Conservation (phyloP, 495 filamentous ascomycete species). For the Penicillium lagena region DNA sequence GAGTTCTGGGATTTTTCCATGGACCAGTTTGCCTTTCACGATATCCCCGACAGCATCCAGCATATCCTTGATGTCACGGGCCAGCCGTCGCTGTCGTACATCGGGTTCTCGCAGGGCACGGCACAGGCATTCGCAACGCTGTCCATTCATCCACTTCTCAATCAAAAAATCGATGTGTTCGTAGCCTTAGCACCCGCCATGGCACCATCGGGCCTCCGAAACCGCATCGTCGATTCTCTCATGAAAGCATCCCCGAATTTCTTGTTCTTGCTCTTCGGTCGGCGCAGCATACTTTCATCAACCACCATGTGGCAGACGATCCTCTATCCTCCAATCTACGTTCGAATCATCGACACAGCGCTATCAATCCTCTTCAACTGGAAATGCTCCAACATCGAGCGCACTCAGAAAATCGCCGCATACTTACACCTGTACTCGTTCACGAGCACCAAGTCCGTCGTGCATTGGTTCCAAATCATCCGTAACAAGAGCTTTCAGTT, state of each 20-base stretch:
- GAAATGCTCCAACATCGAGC: slow-evolving; percentile 77
- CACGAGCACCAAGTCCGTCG: slow-evolving; percentile 89
- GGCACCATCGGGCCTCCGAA: slow-evolving; percentile 86
- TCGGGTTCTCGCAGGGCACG: slow-evolving; percentile 95
- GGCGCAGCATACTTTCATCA: slow-evolving; percentile 84
- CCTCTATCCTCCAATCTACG: slow-evolving; percentile 90
- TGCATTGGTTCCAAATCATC: slow-evolving; percentile 99
- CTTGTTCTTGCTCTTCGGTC: slow-evolving; percentile 90
- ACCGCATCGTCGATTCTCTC: slow-evolving; percentile 82
- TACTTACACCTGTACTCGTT: slow-evolving; percentile 96
- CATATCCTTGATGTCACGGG: slow-evolving; percentile 83
- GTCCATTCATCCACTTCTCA: slow-evolving; percentile 88
- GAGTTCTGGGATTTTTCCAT: slow-evolving; percentile 97
- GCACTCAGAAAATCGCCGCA: slow-evolving; percentile 89
- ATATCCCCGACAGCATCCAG: slow-evolving; percentile 89
- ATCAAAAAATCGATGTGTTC: slow-evolving; percentile 91
- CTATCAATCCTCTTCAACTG: slow-evolving; percentile 84
- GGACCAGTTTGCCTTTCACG: slow-evolving; percentile 95
- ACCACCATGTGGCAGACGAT: slow-evolving; percentile 97
- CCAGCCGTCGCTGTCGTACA: slow-evolving; percentile 84
- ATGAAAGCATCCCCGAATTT: slow-evolving; percentile 92
- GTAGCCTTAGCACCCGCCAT: slow-evolving; percentile 97
- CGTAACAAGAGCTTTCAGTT: slow-evolving; percentile 93
- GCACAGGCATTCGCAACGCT: slow-evolving; percentile 94
- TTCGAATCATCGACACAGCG: slow-evolving; percentile 77